Evolutionary conservation across 1,284 basidiomycete genomes (phyloP).

Genomic region (Pascua sp.): DNA sequence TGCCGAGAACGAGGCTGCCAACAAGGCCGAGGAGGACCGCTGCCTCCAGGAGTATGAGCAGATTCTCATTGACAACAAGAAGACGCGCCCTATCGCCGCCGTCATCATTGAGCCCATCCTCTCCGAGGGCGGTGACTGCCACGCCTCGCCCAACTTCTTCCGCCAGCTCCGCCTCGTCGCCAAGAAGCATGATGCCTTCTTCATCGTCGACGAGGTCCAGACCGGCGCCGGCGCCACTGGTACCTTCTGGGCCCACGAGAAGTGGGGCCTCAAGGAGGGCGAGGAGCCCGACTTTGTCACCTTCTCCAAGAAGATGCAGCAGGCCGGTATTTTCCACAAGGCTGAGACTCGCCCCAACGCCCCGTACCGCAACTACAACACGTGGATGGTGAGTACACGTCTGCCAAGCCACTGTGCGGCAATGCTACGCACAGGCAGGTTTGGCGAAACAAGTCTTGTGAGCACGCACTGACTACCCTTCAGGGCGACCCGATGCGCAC

Average conservation of each 20-base stretch:
- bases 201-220: constrained; percentile 57
- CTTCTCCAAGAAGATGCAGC: constrained; percentile 56
- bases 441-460: too few species aligned
- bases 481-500: constrained; percentile 54
- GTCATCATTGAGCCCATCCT: constrained; percentile 58
- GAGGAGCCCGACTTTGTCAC: constrained; percentile 56
- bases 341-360: constrained; percentile 52
- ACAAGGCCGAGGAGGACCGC: constrained; percentile 45
- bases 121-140: constrained; percentile 58
- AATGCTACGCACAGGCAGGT: too few species aligned
- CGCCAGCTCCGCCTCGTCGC: constrained; percentile 52
- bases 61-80: constrained; percentile 44
- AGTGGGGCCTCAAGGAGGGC: constrained; percentile 53
- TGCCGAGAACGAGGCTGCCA: constrained; percentile 48
- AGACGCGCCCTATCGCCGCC: constrained; percentile 53
- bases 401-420: too few species aligned
- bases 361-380: constrained; percentile 53
- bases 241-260: constrained; percentile 58
- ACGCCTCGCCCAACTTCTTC: constrained; percentile 56
- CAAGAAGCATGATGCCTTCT: constrained; percentile 53
- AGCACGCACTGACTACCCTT: too few species aligned
- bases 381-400: constrained; percentile 26
- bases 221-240: constrained; percentile 58
- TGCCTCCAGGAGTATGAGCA: constrained; percentile 42
- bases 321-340: constrained; percentile 54